Base-by-base conservation (phyloP, 345 rosid genomes). In the Ceriops decandra region DNA sequence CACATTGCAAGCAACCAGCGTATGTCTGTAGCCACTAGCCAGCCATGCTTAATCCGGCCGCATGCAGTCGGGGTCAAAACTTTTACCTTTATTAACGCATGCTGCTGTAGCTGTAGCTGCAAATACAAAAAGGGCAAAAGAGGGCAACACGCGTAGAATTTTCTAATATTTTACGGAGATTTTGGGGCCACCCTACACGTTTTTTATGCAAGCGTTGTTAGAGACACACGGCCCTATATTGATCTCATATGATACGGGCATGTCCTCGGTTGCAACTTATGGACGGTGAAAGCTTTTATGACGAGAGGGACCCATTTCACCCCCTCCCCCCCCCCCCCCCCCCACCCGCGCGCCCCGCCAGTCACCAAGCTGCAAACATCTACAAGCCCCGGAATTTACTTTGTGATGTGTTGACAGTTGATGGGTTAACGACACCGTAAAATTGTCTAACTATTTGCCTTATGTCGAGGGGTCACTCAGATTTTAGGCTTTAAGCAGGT, bases 131-230 rank as follows among this genome's bases (percentile, higher is more conserved):
- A 7, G 62, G 1, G 62, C 7, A 24, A 54, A 60, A 60, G 63
- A 15, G 33, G 27, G 7, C 35, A 71, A 51, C 4, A 1, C 36
- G 36, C 9, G 10, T 33, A 33, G 67, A 66, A 38, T 35, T 24
- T 7, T 2, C 15, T 15, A 13, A 6, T 17, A 62, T 36, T 33
- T 42, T 11, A 15, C 54, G 63, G 21, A 70, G 66, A 64, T 63
- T 65, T 61, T n/a, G 65, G 73, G 74, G 31, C 81, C 82, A 69
- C 72, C 17, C 76, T 71, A 68, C 84, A 80, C 78, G 76, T 77
- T 77, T 63, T 67, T 67, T 57, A 42, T 0, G 51, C 33, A 52
- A 62, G 47, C 74, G 42, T 11, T 51, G 1, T 1, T 1, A 30
- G 36, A 21, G 75, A 73, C 81, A 77, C 71, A 60, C 69, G 89